phyloP scores from a whole-genome alignment of 176 grass and related monocot genomes.

The Cenchrus fungigraminus region DNA sequence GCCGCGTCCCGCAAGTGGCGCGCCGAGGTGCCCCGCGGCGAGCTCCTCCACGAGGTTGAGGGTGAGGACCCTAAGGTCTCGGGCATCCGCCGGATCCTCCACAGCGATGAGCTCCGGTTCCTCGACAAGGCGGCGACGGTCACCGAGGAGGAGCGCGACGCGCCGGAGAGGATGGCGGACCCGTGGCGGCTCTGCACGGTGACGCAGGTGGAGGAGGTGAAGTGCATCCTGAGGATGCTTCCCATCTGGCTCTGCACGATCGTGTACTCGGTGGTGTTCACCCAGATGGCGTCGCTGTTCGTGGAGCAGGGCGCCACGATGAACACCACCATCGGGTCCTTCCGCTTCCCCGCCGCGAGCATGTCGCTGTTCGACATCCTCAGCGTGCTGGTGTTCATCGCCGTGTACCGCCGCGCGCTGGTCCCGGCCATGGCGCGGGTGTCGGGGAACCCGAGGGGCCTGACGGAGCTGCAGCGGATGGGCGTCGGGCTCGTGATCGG shows the following conservation, averaged over 20 bases:
- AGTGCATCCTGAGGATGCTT: slow-evolving; percentile 80
- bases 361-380: slow-evolving; percentile 91
- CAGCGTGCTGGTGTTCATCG: slow-evolving; percentile 71
- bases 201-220: slow-evolving; percentile 90
- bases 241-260: slow-evolving; percentile 95
- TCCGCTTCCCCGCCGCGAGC: slow-evolving; percentile 79
- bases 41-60: slow-evolving; percentile 65
- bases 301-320: slow-evolving; percentile 86
- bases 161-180: slow-evolving; percentile 31
- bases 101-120: slow-evolving; percentile 68
- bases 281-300: slow-evolving; percentile 89
- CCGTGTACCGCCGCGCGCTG: slow-evolving; percentile 64
- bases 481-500: slow-evolving; percentile 74
- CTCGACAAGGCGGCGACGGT: slow-evolving; percentile 76
- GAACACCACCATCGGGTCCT: slow-evolving; percentile 64
- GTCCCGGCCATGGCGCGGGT: slow-evolving; percentile 49
- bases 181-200: slow-evolving; percentile 67
- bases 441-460: slow-evolving; percentile 58
- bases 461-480: slow-evolving; percentile 89
- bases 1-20: slow-evolving; percentile 62
- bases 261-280: slow-evolving; percentile 88
- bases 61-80: slow-evolving; percentile 42
- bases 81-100: slow-evolving; percentile 67
- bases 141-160: slow-evolving; percentile 41
- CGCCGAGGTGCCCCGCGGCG: slow-evolving; percentile 36